Conservation (phyloP, 2,329 filamentous ascomycete species). For the Aureobasidium lini region DNA sequence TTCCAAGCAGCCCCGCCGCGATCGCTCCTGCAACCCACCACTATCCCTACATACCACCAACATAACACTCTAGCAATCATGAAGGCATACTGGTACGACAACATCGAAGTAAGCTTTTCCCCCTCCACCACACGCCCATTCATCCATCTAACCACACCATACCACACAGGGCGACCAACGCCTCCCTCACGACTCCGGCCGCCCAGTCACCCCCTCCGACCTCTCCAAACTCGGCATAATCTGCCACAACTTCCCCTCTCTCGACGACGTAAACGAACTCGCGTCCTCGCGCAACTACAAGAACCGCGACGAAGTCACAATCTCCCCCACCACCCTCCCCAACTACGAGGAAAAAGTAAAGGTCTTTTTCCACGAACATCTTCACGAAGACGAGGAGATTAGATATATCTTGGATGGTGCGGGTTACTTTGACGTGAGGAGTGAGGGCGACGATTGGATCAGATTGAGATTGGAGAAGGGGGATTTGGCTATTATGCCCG, state of each 20-base stretch:
- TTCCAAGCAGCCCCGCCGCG: background rate
- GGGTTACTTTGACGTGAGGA: slow-evolving; percentile 90
- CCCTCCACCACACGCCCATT: slow-evolving; percentile 2
- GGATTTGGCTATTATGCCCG: slow-evolving; percentile 86
- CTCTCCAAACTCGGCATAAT: slow-evolving; percentile 71
- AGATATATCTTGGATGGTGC: slow-evolving; percentile 82
- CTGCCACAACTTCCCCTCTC: slow-evolving; percentile 60
- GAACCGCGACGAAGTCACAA: slow-evolving; percentile 88
- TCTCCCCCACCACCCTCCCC: slow-evolving; percentile 77
- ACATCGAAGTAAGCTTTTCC: slow-evolving; percentile 42
- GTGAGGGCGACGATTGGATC: slow-evolving; percentile 78
- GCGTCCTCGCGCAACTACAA: slow-evolving; percentile 74
- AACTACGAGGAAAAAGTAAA: slow-evolving; percentile 91
- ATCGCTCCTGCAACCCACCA: background rate
- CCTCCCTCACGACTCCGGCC: slow-evolving; percentile 78
- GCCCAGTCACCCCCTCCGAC: slow-evolving; percentile 54
- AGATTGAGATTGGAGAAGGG: slow-evolving; percentile 75
- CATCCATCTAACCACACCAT: slow-evolving; percentile 14
- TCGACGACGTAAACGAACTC: slow-evolving; percentile 64
- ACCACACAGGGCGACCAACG: slow-evolving; percentile 77
- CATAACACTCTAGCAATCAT: slow-evolving; percentile 25
- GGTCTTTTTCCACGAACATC: slow-evolving; percentile 86
- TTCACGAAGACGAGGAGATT: slow-evolving; percentile 98
- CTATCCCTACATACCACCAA: background rate
- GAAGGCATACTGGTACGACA: slow-evolving; percentile 67